Evolutionary conservation across 805 yeast species (phyloP).

Genomic region (Lipomyces yamadae): DNA sequence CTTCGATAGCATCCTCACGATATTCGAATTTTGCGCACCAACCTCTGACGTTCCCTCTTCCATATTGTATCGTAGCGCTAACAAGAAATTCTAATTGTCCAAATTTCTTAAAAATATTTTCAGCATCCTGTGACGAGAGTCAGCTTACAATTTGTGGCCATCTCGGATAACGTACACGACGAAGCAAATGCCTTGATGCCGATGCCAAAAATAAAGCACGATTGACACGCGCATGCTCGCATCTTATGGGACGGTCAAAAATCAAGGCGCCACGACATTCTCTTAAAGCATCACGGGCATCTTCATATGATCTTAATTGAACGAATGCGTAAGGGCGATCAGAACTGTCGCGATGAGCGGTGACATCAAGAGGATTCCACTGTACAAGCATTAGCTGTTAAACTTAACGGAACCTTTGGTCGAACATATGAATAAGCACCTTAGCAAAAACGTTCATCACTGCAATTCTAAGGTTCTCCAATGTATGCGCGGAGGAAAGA

Average conservation of each 20-base stretch:
- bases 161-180: constrained; percentile 13
- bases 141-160: neutral
- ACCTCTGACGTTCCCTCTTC: constrained; percentile 28
- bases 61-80: constrained; percentile 28
- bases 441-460: constrained; percentile 24
- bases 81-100: constrained; percentile 35
- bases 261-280: constrained; percentile 29
- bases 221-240: constrained; percentile 91
- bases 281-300: constrained; percentile 36
- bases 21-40: constrained; percentile 82
- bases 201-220: constrained; percentile 71
- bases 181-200: constrained; percentile 10
- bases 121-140: constrained; percentile 27
- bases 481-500: constrained; percentile 30
- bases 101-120: constrained; percentile 21
- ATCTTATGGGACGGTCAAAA: constrained; percentile 58
- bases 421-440: constrained; percentile 10
- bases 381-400: neutral
- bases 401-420: too few species aligned
- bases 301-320: constrained; percentile 31
- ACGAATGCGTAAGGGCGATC: constrained; percentile 38
- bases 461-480: constrained; percentile 30
- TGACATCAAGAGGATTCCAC: constrained; percentile 37
- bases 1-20: constrained; percentile 85
- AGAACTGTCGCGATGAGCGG: constrained; percentile 34